These are phyloP conservation scores for Dactylellina haptotyla DNA, from an alignment of 2,329 filamentous ascomycete species.

Conservation along the genomic window DNA sequence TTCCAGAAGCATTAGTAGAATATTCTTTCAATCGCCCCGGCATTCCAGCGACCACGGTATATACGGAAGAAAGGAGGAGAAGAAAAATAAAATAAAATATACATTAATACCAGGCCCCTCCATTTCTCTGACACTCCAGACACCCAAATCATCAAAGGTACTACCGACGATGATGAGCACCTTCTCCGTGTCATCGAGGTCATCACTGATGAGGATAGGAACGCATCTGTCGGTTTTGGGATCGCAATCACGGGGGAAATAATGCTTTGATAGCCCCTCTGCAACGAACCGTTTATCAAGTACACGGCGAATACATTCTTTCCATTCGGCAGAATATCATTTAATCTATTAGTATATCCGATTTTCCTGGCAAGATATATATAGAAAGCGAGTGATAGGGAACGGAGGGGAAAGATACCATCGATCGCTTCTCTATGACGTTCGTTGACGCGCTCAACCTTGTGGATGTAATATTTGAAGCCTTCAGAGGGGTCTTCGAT, in stretches of 20 bases:
- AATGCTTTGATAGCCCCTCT: constrained; percentile 70
- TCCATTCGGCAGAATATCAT: not conserved
- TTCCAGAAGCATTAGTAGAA: constrained; percentile 43
- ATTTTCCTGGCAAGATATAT: too few species aligned
- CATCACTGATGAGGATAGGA: constrained; percentile 70
- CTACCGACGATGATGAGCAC: constrained; percentile 30
- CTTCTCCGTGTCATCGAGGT: constrained; percentile 29
- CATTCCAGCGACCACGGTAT: constrained; percentile 35
- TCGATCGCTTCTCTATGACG: constrained; percentile 79
- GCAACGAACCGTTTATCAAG: constrained; percentile 71
- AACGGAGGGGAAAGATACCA: constrained; percentile 63
- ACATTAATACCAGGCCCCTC: constrained; percentile 47
- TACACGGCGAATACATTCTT: constrained; percentile 61
- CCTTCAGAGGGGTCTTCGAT: constrained; percentile 74
- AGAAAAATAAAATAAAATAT: too few species aligned
- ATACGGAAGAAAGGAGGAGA: constrained; percentile 43
- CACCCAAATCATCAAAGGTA: constrained; percentile 44
- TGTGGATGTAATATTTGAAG: constrained; percentile 78
- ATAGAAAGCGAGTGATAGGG: constrained; percentile 57
- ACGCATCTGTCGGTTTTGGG: constrained; percentile 68
- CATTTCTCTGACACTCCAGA: constrained; percentile 43
- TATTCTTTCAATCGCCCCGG: not conserved
- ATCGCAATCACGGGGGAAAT: constrained; percentile 69
- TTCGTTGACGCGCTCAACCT: constrained; percentile 75
- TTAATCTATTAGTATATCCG: constrained; percentile 18